Evolutionary conservation across 148 eudicot genomes (phyloP).

Genomic region (Vaccinium macrocarpon): DNA sequence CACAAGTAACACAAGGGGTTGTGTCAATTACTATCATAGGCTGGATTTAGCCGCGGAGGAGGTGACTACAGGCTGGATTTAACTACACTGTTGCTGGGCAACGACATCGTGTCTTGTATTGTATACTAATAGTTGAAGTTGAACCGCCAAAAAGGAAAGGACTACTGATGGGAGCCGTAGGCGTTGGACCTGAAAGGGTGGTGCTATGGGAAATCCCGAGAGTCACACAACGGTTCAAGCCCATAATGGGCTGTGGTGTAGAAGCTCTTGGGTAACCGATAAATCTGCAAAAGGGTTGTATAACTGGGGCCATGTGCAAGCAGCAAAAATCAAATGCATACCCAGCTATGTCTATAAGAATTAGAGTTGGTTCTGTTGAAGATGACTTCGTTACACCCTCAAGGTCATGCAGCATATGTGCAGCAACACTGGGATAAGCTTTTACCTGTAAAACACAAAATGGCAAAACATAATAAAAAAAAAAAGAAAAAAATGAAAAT

Average conservation of each 20-base stretch:
- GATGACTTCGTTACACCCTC: conserved; percentile 72
- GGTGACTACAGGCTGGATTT: not conserved
- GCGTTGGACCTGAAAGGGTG: not conserved
- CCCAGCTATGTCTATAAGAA: conserved; percentile 91
- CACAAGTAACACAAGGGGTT: not conserved
- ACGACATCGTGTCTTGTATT: not conserved
- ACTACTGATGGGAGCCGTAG: not conserved
- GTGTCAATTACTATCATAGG: not conserved
- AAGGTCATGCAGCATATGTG: conserved; percentile 73
- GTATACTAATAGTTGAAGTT: not conserved
- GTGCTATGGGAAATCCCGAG: not conserved
- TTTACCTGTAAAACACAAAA: conserved; percentile 44
- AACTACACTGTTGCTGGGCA: not conserved
- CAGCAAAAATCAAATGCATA: conserved; percentile 27
- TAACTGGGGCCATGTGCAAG: not conserved
- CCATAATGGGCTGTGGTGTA: not conserved
- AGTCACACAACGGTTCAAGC: not conserved
- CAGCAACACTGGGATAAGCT: conserved; percentile 93
- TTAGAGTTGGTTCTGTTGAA: conserved; percentile 78
- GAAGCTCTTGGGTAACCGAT: not conserved
- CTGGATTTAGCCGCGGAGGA: not conserved
- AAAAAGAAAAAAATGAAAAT: not conserved
- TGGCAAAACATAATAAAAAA: not conserved
- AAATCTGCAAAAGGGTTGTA: not conserved
- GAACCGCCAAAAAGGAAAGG: not conserved